Evolutionary conservation across 306 rosid genomes (phyloP), one percentile per base, ranked within the genome.

Genomic region (Luffa aegyptiaca): DNA sequence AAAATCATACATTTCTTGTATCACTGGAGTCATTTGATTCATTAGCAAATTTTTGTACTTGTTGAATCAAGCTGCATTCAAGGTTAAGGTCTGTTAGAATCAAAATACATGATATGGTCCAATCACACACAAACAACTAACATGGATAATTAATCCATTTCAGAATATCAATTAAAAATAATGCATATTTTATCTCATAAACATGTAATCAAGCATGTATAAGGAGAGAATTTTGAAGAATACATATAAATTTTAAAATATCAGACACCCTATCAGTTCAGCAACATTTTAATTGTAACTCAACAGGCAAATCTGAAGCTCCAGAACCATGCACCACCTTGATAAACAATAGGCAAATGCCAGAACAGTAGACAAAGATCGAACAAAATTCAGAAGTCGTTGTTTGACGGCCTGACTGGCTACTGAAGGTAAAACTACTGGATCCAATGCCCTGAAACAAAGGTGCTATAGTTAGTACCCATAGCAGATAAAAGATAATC

Each of bases 61-160:
- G 97, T 85, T 93, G 99, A 88, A 91, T 90, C 85, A 93, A 86
- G 90, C 99, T 96, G 97, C 85, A 86, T 87, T 87, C 83, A 74
- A 72, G 83, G 77, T 75, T 35, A 81, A 63, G 61, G 65, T 80
- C 73, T 59, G 18, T 53, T 62, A 78, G 80, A 74, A 85, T 62
- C 82, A 85, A 55, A 79, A 66, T n/a, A 20, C 76, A 76, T 36
- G 66, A 53, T 76, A 76, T 33, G 36, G 65, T 52, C 66, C 18
- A 33, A 55, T 52, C 66, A 33, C 33, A 37, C 74, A 20, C 18
- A 53, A 35, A 75, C 33, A 46, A 71, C 21, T 21, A 71, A 45
- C 56, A 46, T 45, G 20, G 36, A 41, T 12, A 46, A 71, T 45
- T 42, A 6, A 71, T 44, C 57, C 56, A 46, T 72, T 69, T 11